Base-by-base conservation (phyloP, 2,329 filamentous ascomycete genomes). In the Cladobotryum mycophilum region DNA sequence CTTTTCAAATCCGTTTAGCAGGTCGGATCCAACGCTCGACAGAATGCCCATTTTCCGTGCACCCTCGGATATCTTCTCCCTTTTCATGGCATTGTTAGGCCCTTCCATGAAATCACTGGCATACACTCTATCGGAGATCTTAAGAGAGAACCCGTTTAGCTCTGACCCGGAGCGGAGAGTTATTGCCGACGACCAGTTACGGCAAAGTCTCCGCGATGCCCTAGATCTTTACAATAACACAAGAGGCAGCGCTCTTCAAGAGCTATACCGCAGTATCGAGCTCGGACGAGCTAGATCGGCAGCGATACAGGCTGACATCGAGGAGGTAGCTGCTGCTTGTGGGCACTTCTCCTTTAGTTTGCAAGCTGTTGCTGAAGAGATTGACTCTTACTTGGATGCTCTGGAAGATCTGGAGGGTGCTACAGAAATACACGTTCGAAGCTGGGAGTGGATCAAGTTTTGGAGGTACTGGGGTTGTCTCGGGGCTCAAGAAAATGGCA, bases 41-140 rank as follows among this genome's bases (percentile, higher is more conserved):
- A 58, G 50, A 30, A 60, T 55, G 17, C 69, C 70, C 3, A 61
- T 68, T 1, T 79, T 82, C 52, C 75, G 74, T 36, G 79, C 81
- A 2, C 83, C 91, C 1, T 82, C 86, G 0, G 89, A 96, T 52
- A 95, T 97, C 57, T 97, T 97, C 64, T 84, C 89, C 11, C 77
- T 91, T 5, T 99, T 97, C 67, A 96, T 99, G 53, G 76, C 80
- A 17, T 82, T 93, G 57, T 75, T 99, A 18, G 93, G 93, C 0
- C 93, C 93, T 1, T 93, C 92, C 0, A 95, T 96, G 84, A 95
- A 96, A 67, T 96, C 92, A 0, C 72, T 99, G n/a, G 89, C 89
- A 3, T 93, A 87, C 60, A 97, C 93, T 0, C 70, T 99, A 37
- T 89, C 89, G 11, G 86, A 95, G 63, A 90, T 95, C 9, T 80